Percentiles rank a stretch among this genome's conserved stretches.
These are phyloP conservation scores for Hevea brasiliensis DNA, from an alignment of 345 rosid species.

Conservation along the genomic window DNA sequence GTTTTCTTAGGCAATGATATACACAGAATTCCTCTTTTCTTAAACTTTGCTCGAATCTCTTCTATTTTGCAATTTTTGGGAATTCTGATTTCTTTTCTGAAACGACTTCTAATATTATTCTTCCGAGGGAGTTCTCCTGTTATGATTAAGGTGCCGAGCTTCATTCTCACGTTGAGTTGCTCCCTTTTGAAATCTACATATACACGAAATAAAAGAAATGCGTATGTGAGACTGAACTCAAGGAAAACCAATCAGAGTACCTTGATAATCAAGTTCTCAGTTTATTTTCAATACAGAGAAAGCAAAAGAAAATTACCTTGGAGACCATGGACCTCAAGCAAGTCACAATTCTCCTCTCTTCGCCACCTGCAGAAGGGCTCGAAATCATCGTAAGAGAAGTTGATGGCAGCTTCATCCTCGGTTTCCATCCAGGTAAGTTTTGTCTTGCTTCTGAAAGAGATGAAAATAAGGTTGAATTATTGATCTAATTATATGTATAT, in stretches of 20 bases:
- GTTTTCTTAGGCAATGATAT: neutral
- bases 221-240: too few species aligned
- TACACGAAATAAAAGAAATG: too few species aligned
- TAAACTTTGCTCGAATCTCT: slow-evolving; percentile 42
- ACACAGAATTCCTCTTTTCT: neutral
- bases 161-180: slow-evolving; percentile 42
- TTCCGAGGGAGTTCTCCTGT: slow-evolving; percentile 37
- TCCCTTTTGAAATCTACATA: slow-evolving; percentile 46
- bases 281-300: neutral
- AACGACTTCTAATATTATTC: slow-evolving; percentile 26
- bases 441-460: neutral
- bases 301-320: slow-evolving; percentile 27
- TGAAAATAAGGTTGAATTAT: neutral
- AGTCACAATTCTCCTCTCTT: slow-evolving; percentile 28
- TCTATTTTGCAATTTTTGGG: slow-evolving; percentile 28
- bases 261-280: too few species aligned
- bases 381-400: slow-evolving; percentile 36
- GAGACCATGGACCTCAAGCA: slow-evolving; percentile 42
- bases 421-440: neutral
- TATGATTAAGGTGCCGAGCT: slow-evolving; percentile 36
- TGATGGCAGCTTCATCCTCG: neutral
- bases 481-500: neutral
- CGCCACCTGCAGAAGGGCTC: slow-evolving; percentile 56
- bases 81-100: slow-evolving; percentile 42
- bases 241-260: too few species aligned